Evolutionary conservation across 1,284 basidiomycete species (phyloP).

Genomic region (Marasmius fiardii): DNA sequence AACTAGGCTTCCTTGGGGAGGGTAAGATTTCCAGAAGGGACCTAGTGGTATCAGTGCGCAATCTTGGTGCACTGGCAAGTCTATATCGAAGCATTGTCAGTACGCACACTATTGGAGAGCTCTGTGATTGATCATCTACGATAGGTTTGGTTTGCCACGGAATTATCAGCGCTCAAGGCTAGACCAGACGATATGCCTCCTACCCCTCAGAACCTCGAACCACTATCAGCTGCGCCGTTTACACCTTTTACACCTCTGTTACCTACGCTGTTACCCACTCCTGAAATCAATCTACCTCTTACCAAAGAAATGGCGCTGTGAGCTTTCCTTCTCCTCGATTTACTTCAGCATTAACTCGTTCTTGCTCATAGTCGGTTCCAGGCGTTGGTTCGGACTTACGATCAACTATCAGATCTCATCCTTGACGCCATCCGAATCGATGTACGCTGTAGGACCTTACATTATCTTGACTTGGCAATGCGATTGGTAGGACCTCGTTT

Average conservation of each 20-base stretch:
- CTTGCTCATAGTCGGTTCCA: conserved; percentile 72
- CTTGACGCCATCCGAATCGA: conserved; percentile 90
- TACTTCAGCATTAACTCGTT: conserved; percentile 1
- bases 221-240: conserved; percentile 44
- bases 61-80: conserved; percentile 74
- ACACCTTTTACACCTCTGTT: conserved; percentile 44
- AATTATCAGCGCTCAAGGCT: conserved; percentile 64
- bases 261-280: conserved; percentile 32
- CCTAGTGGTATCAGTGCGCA: conserved; percentile 75
- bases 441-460: conserved; percentile 81
- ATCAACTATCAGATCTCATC: conserved; percentile 83
- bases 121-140: background rate
- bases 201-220: conserved; percentile 46
- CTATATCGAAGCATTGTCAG: conserved; percentile 86
- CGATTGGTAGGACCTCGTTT: conserved; percentile 48
- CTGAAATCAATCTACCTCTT: conserved; percentile 68
- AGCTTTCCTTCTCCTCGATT: conserved; percentile 27
- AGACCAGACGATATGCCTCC: conserved; percentile 54
- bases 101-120: conserved; percentile 11
- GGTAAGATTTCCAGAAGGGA: conserved; percentile 55
- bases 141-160: conserved; percentile 80
- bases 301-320: conserved; percentile 87
- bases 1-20: conserved; percentile 61
- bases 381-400: conserved; percentile 86
- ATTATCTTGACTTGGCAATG: conserved; percentile 80